Evolutionary conservation across 2,329 filamentous ascomycete genomes (phyloP).

Genomic region (Gaeumannomyces tritici): DNA sequence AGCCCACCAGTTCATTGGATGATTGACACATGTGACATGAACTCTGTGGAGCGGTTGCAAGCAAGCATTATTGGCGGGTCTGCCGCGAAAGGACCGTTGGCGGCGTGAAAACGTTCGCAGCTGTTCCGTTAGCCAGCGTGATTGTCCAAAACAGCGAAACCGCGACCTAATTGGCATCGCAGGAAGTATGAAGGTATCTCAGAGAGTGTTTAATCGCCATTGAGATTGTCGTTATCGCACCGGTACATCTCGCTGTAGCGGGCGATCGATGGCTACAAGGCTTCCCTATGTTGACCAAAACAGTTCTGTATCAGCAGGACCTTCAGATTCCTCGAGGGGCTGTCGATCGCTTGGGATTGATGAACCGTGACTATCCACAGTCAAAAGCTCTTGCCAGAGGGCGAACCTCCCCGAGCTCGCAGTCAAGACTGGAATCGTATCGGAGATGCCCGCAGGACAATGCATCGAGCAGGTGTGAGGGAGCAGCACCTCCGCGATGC

Average conservation of each 20-base stretch:
- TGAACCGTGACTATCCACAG: neutral
- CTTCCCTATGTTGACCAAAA: neutral
- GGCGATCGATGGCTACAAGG: neutral
- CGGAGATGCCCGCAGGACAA: conserved; percentile 17
- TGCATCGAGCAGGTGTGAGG: neutral
- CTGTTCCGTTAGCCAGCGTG: too few relatives aligned
- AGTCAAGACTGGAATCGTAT: conserved; percentile 16
- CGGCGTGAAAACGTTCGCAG: too few relatives aligned
- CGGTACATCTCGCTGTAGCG: neutral
- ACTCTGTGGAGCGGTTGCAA: too few relatives aligned
- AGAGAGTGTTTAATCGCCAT: neutral
- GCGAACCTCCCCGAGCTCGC: neutral
- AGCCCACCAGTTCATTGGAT: too few relatives aligned
- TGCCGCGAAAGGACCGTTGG: too few relatives aligned
- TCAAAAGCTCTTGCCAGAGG: neutral
- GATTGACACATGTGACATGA: too few relatives aligned
- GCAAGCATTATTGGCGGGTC: too few relatives aligned
- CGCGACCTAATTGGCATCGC: neutral
- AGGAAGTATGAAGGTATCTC: neutral
- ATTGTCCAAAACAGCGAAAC: too few relatives aligned
- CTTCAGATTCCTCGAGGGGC: too few relatives aligned
- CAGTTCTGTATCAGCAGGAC: neutral
- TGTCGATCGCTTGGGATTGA: neutral
- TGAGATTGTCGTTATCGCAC: neutral
- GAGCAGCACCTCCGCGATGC: neutral